These are phyloP conservation scores for Candida tunisiensis DNA, from an alignment of 1,139 yeast species.

Conservation along the genomic window DNA sequence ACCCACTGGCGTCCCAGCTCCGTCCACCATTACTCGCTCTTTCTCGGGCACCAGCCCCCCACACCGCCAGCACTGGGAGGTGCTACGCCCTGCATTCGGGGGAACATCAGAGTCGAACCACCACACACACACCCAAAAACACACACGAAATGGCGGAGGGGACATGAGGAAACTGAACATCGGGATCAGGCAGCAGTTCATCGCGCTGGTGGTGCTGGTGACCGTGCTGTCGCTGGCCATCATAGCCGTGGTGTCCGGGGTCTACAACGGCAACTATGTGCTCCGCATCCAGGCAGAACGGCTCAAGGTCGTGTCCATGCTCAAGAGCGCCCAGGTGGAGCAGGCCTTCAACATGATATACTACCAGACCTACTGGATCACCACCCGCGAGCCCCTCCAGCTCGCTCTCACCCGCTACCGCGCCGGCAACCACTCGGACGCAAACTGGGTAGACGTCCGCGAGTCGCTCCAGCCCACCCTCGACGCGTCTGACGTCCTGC, in stretches of 20 bases:
- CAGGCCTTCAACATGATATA: conserved; percentile 48
- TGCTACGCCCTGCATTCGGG: too few species aligned
- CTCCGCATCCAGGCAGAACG: conserved; percentile 51
- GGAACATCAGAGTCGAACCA: too few species aligned
- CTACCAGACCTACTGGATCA: conserved; percentile 57
- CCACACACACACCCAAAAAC: too few species aligned
- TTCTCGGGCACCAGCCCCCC: too few species aligned
- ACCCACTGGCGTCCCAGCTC: too few species aligned
- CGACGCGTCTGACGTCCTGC: conserved; percentile 31
- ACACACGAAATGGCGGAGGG: too few species aligned
- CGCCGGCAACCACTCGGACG: conserved; percentile 50
- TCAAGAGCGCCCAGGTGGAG: conserved; percentile 63
- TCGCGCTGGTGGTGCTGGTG: conserved; percentile 1
- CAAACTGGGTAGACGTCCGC: conserved; percentile 28
- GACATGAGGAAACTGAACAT: too few species aligned
- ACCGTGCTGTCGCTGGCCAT: conserved; percentile 1
- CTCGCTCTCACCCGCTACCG: conserved; percentile 41
- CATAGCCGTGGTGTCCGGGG: conserved; percentile 24
- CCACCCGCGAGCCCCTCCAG: conserved; percentile 44
- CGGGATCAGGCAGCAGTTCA: conserved; percentile 1
- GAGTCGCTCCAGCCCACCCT: conserved; percentile 39
- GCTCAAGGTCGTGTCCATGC: conserved; percentile 58
- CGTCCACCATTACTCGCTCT: too few species aligned
- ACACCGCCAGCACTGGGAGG: too few species aligned
- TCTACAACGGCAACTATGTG: conserved; percentile 53